Conservation (phyloP, 108 stramenopile genomes). For the Aurantiochytrium sp. region DNA sequence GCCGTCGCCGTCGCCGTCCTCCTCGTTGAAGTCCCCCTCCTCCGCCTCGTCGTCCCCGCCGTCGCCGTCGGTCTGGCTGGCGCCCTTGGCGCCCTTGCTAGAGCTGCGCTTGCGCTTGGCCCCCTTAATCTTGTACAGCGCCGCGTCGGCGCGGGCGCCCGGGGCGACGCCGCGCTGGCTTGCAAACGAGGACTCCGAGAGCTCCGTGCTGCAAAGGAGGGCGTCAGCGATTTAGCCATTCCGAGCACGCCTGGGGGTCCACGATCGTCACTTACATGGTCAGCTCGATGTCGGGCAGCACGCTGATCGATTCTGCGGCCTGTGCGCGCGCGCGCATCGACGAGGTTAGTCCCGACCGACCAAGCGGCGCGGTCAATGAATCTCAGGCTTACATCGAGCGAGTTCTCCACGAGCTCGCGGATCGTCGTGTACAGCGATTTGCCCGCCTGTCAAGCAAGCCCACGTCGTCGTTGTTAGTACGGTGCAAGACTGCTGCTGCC, state of each 20-base stretch:
- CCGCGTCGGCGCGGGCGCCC: not conserved
- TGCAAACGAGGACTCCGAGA: not conserved
- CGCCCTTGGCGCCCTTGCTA: slow-evolving; percentile 34
- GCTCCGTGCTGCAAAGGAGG: not conserved
- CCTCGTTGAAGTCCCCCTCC: slow-evolving; percentile 30
- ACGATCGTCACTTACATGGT: slow-evolving; percentile 42
- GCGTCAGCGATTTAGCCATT: not conserved
- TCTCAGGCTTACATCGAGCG: slow-evolving; percentile 61
- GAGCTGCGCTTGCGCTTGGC: not conserved
- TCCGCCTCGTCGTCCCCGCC: not conserved
- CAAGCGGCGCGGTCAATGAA: too few species aligned
- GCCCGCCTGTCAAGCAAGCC: slow-evolving; percentile 46
- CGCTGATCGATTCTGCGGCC: slow-evolving; percentile 79
- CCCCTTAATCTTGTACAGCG: not conserved
- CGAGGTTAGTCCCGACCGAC: too few species aligned
- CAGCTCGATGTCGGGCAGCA: slow-evolving; percentile 72
- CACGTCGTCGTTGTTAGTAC: not conserved
- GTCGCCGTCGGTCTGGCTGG: too few species aligned
- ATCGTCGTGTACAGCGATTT: slow-evolving; percentile 91
- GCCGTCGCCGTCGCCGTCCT: slow-evolving; percentile 38
- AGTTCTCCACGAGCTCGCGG: slow-evolving; percentile 86
- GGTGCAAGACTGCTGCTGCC: too few species aligned
- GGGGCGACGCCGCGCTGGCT: not conserved
- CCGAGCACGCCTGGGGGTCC: too few species aligned
- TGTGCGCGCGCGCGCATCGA: too few species aligned